Base-by-base conservation (phyloP, 2,329 filamentous ascomycete species). In the Monilinia aucupariae region DNA sequence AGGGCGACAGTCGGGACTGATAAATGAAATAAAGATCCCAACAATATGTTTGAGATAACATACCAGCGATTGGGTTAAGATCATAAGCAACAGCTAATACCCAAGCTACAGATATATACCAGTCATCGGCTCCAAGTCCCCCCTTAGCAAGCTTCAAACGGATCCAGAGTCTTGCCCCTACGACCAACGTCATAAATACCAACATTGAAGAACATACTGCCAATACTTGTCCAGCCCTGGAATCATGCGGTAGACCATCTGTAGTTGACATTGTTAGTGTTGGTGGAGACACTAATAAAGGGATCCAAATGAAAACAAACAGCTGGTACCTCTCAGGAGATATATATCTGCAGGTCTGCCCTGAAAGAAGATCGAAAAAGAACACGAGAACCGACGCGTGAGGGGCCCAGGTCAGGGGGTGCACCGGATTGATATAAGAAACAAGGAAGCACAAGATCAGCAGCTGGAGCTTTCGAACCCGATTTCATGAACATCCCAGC, bases 151-250 rank as follows among this genome's bases (percentile, higher is more conserved):
- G 41, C 20, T 54, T 61, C 27, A 54, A 32, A 30, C 59, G 50
- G 8, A 32, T 41, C 50, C 34, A 61, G 0, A 61, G 27, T 55
- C 59, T 54, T 8, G 50, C 41, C 25, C 17, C 50, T 12, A 61
- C 59, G 5, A 61, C 59, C 41, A 61, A 6, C 30, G 50, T 55
- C 12, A 34, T 54, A 17, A 61, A 34, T 15, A 61, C 50, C 32
- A 61, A 54, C 59, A 61, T 61, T 17, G 59, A 22, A 37, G 59
- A 48, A 32, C 50, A 61, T 55, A 61, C 50, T 48, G 50, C 59
- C 30, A 54, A 30, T 9, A 61, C 45, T 41, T 61, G 59, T 17
- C n/a, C 20, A 6, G 10, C 59, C 41, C 47, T 54, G 22, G 59
- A 61, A 39, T 61, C 59, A 61, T 61, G 59, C 15, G 41, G 50